Evolutionary conservation across 495 filamentous ascomycete genomes (phyloP).

Genomic region (Extremus antarcticus): DNA sequence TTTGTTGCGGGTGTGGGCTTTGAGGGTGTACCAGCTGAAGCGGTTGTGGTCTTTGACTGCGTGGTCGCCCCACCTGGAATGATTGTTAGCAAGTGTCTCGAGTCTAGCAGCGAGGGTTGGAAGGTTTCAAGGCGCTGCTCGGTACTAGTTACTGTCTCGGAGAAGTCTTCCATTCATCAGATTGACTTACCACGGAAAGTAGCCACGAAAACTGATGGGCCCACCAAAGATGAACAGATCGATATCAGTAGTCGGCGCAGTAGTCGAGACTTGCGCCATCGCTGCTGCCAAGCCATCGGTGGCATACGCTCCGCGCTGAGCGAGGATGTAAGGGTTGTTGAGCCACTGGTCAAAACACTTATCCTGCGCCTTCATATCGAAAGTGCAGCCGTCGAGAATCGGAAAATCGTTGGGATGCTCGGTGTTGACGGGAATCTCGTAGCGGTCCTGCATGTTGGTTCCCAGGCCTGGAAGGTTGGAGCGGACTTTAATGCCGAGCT

Average conservation of each 20-base stretch:
- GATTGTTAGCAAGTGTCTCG: too few species aligned
- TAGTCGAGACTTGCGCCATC: background rate
- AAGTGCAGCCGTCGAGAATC: background rate
- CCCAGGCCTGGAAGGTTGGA: conserved; percentile 51
- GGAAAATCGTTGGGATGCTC: background rate
- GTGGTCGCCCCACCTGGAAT: background rate
- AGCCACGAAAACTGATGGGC: conserved; percentile 28
- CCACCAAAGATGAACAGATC: conserved; percentile 17
- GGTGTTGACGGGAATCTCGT: conserved; percentile 37
- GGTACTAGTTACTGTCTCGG: too few species aligned
- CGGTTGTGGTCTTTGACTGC: background rate
- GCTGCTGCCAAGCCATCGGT: background rate
- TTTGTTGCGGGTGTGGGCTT: conserved; percentile 22
- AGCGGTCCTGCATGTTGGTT: conserved; percentile 52
- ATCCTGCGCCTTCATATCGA: background rate
- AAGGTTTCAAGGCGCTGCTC: too few species aligned
- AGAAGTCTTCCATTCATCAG: too few species aligned
- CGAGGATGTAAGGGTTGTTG: background rate
- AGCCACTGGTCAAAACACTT: background rate
- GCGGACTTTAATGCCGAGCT: conserved; percentile 40
- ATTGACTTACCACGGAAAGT: background rate
- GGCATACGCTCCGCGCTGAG: background rate
- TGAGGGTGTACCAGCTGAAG: background rate
- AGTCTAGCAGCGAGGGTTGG: too few species aligned
- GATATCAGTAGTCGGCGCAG: background rate